phyloP scores from a whole-genome alignment of 176 grass and related monocot species.

The Avena atlantica region DNA sequence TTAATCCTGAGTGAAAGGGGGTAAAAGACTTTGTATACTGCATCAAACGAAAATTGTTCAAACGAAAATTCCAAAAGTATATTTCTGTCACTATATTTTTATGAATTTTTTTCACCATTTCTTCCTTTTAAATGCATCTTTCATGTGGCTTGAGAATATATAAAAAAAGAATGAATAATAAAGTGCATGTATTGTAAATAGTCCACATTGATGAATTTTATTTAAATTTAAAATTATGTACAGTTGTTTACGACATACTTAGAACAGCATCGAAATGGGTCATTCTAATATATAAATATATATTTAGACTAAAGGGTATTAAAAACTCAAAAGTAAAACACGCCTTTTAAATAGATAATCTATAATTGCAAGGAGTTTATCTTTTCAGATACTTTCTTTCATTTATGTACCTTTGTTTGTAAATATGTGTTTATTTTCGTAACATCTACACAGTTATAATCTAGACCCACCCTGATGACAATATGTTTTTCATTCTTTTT shows the following conservation, averaged over 20 bases:
- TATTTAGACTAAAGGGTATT: not conserved
- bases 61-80: not conserved
- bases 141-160: not conserved
- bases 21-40: not conserved
- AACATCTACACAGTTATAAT: not conserved
- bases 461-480: not conserved
- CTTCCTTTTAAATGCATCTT: not conserved
- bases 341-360: not conserved
- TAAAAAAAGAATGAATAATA: not conserved
- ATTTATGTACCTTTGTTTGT: slow-evolving; percentile 9
- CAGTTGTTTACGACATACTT: not conserved
- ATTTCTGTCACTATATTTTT: not conserved
- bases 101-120: not conserved
- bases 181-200: not conserved
- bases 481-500: not conserved
- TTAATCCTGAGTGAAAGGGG: not conserved
- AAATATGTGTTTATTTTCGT: slow-evolving; percentile 1
- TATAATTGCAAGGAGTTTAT: not conserved
- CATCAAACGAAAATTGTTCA: not conserved
- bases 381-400: not conserved
- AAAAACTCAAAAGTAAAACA: not conserved
- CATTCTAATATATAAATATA: not conserved
- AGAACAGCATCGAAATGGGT: not conserved
- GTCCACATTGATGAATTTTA: not conserved
- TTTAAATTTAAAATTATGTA: not conserved